phyloP scores from a whole-genome alignment of 148 eudicot genomes.

The Linanthus parryae region DNA sequence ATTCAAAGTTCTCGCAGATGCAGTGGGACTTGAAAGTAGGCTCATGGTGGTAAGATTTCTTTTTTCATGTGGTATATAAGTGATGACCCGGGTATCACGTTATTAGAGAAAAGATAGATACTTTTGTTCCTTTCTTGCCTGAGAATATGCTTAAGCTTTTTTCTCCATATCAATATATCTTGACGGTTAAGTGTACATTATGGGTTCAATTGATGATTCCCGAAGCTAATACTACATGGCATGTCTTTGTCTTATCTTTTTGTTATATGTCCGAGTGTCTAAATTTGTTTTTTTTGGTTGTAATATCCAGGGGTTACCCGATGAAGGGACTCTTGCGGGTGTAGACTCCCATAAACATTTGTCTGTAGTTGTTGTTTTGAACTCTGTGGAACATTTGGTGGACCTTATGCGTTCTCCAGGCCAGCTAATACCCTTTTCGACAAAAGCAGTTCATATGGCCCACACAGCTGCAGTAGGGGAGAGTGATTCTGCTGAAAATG shows the following conservation, averaged over 20 bases:
- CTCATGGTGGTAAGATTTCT: slow-evolving; percentile 64
- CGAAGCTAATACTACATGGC: too few species aligned
- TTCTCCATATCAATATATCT: too few species aligned
- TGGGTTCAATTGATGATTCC: too few species aligned
- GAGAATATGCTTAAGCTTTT: too few species aligned
- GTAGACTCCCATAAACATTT: slow-evolving; percentile 82
- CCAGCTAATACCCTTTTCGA: slow-evolving; percentile 78
- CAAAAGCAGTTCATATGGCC: slow-evolving; percentile 83
- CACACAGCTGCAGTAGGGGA: slow-evolving; percentile 93
- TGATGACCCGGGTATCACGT: too few species aligned
- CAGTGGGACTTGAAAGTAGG: slow-evolving; percentile 64
- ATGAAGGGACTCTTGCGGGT: slow-evolving; percentile 67
- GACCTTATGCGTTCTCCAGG: slow-evolving; percentile 98
- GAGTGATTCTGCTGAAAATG: slow-evolving; percentile 99
- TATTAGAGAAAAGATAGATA: too few species aligned
- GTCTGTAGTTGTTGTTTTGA: slow-evolving; percentile 86
- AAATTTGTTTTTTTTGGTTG: not conserved
- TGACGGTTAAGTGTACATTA: too few species aligned
- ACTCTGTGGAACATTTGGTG: slow-evolving; percentile 84
- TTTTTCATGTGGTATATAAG: slow-evolving; percentile 1
- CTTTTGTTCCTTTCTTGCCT: too few species aligned
- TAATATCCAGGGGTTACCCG: slow-evolving; percentile 71
- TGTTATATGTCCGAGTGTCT: not conserved
- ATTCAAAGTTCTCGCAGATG: slow-evolving; percentile 81
- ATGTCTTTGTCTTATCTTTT: too few species aligned